Base-by-base conservation (phyloP, 2,329 filamentous ascomycete species). In the Purpureocillium lavendulum region DNA sequence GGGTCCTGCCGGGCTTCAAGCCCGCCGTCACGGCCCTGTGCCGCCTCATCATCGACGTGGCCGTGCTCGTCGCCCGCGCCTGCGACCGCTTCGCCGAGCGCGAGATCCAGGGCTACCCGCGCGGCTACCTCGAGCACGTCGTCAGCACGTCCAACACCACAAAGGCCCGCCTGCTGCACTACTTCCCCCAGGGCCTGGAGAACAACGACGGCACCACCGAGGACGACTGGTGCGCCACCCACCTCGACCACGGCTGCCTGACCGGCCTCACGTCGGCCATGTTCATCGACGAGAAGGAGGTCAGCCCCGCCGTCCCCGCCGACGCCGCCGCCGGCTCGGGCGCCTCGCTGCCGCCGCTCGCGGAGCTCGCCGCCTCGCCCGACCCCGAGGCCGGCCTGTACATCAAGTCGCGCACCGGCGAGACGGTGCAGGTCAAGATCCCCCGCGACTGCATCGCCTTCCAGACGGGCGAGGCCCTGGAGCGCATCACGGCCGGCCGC, bases 221-320 rank as follows among this genome's bases (percentile, higher is more conserved):
- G 44, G 89, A 96, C 60, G 86, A 94, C 64, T 98, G 92, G 92
- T 98, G 90, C 60, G 86, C 88, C 4, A 87, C 84, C 2, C 85
- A 92, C 58, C 69, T 92, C 41, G 90, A 97, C 60, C 88, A 96
- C 53, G 88, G 92, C 33, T 97, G 90, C 57, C 72, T 98, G 26
- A 98, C 92, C 0, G 90, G 89, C 12, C 71, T 98, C 28, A 98
- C 92, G 1, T 90, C 84, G 3, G 89, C 90, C 49, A 95, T 97
- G 88, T 97, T 94, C 60, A 74, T 97, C 45, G 87, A 97, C 55
- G 90, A 97, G 64, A 63, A 60, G 28, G 57, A 59, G 43, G 51
- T 66, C 45, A 45, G 51, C 42, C 51, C 65, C 30, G 49, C 63
- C 32, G 56, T 65, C 1, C 58, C 58, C 38, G 37, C 45, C 50